Conservation (phyloP, 2,329 filamentous ascomycete species). For the Fusarium liriodendri region DNA sequence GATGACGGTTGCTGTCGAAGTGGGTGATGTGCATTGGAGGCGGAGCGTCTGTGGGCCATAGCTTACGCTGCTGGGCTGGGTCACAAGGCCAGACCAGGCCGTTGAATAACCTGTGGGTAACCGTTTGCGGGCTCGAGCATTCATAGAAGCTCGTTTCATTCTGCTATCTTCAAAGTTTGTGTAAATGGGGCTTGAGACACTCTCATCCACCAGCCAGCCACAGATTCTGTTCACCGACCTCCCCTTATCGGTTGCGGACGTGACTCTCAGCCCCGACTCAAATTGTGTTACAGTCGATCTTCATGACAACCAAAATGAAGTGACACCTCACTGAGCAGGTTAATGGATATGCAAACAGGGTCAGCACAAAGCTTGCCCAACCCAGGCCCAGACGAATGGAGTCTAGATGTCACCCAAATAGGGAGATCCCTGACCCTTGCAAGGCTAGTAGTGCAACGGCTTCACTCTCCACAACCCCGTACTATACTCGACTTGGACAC, state of each 20-base stretch:
- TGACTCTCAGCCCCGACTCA: background rate
- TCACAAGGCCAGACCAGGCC: background rate
- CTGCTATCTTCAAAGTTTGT: background rate
- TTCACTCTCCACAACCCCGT: background rate
- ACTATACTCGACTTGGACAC: background rate
- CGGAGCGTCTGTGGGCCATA: background rate
- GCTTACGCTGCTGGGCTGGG: background rate
- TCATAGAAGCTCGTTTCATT: background rate
- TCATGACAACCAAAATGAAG: background rate
- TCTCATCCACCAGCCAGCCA: background rate
- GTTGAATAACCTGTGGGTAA: background rate
- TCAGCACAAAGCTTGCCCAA: background rate
- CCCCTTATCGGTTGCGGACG: background rate
- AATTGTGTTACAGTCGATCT: background rate
- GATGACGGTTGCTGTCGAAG: background rate
- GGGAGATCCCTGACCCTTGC: background rate
- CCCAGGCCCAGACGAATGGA: background rate
- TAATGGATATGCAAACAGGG: background rate
- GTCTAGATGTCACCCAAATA: background rate
- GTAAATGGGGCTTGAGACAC: background rate
- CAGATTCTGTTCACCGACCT: background rate
- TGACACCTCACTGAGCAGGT: background rate
- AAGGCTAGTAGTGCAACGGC: background rate
- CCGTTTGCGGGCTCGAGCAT: background rate
- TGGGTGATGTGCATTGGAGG: background rate